Percentiles rank a stretch among this genome's conserved stretches.
These are phyloP conservation scores for Ustilago lituana DNA, from an alignment of 1,284 basidiomycete genomes.

Conservation along the genomic window DNA sequence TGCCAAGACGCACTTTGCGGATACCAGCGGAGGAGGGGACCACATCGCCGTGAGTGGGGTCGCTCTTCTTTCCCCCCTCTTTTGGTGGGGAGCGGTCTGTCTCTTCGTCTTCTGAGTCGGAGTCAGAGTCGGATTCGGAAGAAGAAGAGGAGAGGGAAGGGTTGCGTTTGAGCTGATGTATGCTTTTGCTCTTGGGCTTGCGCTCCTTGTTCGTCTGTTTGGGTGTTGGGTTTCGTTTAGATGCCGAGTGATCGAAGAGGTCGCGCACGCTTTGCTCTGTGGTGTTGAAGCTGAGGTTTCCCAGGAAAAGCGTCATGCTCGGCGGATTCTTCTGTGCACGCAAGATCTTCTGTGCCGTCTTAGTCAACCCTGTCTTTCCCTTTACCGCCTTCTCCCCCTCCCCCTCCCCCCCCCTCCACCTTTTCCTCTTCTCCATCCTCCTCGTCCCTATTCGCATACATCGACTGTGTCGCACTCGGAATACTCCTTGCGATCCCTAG, in stretches of 20 bases:
- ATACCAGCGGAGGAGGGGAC: constrained; percentile 72
- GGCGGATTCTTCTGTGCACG: constrained; percentile 82
- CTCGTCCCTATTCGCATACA: constrained; percentile 8
- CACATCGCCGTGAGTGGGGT: constrained; percentile 5
- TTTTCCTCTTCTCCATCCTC: neutral
- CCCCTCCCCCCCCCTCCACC: neutral
- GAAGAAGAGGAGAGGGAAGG: constrained; percentile 18
- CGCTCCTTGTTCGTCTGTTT: constrained; percentile 15
- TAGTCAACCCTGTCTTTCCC: constrained; percentile 71
- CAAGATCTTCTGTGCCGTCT: constrained; percentile 84
- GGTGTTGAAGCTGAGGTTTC: constrained; percentile 90
- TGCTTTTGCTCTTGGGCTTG: constrained; percentile 9
- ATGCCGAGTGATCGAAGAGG: constrained; percentile 72
- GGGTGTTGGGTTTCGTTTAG: constrained; percentile 32
- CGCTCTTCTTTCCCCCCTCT: constrained; percentile 6
- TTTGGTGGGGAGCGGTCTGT: no score
- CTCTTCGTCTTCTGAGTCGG: constrained; percentile 54
- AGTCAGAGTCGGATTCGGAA: constrained; percentile 43
- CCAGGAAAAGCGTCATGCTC: constrained; percentile 84
- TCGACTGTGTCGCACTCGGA: neutral
- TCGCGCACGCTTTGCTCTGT: constrained; percentile 75
- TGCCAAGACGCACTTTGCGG: constrained; percentile 88
- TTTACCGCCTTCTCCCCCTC: constrained; percentile 7
- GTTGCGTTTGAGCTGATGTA: neutral
- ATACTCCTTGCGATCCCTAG: constrained; percentile 31